A percentile compares a stretch with the other conserved stretches of the same genome.
Conservation (phyloP, 768 basidiomycete genomes). For the Phlebiopsis flavidoalba region DNA sequence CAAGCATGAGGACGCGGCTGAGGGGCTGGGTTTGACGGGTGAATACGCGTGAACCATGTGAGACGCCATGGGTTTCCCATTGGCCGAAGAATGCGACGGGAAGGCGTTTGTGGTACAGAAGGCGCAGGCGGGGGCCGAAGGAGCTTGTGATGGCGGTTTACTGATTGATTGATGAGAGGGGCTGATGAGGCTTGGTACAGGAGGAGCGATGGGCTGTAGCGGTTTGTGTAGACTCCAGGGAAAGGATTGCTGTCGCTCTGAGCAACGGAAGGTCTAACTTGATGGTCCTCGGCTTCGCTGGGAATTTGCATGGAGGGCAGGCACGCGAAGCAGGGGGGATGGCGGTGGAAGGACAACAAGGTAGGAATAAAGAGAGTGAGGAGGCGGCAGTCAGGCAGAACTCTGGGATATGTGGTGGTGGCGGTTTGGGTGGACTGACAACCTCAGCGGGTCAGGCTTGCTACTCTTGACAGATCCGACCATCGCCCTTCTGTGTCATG, state of each 20-base stretch:
- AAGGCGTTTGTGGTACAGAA: background rate
- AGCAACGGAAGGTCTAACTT: conserved; percentile 10
- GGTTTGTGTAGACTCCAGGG: background rate
- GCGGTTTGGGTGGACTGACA: conserved; percentile 6
- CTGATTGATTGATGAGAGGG: background rate
- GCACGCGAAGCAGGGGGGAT: conserved; percentile 68
- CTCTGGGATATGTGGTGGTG: background rate
- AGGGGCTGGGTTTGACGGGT: conserved; percentile 73
- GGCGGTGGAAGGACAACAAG: conserved; percentile 78
- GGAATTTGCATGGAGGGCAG: conserved; percentile 44
- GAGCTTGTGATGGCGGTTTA: background rate
- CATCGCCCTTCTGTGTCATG: background rate
- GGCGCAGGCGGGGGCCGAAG: conserved; percentile 12
- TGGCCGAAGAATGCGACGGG: conserved; percentile 26
- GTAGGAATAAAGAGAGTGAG: conserved; percentile 39
- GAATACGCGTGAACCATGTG: conserved; percentile 81
- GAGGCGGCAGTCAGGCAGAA: background rate
- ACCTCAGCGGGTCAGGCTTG: conserved; percentile 41
- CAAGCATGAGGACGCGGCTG: conserved; percentile 72
- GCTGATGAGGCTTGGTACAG: background rate
- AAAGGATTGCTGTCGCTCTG: background rate
- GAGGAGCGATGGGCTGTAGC: background rate
- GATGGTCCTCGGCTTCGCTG: background rate
- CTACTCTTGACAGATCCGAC: background rate
- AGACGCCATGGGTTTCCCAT: conserved; percentile 50